A percentile compares a stretch with the other conserved stretches of the same genome.
phyloP scores from a whole-genome alignment of 257 asterid species.

The Echium plantagineum region DNA sequence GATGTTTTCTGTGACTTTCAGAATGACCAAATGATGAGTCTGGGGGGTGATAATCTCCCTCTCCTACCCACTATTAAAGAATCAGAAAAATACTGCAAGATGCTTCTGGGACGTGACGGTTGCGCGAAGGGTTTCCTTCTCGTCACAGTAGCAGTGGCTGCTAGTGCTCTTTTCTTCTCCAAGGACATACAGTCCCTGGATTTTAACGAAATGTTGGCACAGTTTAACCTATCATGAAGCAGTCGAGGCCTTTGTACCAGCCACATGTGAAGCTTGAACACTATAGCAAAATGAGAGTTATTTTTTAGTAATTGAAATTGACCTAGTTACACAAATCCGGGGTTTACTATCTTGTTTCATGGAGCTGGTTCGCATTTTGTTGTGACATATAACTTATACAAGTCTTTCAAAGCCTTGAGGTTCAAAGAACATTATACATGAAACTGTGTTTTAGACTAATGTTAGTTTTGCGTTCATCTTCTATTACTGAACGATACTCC shows the following conservation, averaged over 20 bases:
- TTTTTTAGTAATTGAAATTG: not conserved
- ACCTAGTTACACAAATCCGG: not conserved
- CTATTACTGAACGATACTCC: not conserved
- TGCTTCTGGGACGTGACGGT: conserved; percentile 8
- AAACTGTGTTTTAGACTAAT: not conserved
- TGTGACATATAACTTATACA: not conserved
- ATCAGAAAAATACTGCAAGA: conserved; percentile 20
- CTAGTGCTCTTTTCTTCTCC: conserved; percentile 12
- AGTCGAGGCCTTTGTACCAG: not conserved
- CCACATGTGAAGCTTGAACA: not conserved
- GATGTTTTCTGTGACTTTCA: not conserved
- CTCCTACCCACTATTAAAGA: conserved; percentile 9
- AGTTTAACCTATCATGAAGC: conserved; percentile 16
- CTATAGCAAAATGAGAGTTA: not conserved
- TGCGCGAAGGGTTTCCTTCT: conserved; percentile 13
- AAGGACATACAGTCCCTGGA: conserved; percentile 17
- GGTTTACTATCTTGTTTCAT: too few species aligned
- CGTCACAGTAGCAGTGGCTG: conserved; percentile 8
- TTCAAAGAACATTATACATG: not conserved
- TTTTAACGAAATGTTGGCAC: conserved; percentile 18
- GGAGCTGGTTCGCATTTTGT: not conserved
- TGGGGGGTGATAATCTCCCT: conserved; percentile 8
- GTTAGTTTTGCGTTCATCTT: not conserved
- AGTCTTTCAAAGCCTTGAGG: not conserved
- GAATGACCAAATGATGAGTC: conserved; percentile 17